Conservation (phyloP, 1,284 basidiomycete species). For the Moesziomyces aphidis region DNA sequence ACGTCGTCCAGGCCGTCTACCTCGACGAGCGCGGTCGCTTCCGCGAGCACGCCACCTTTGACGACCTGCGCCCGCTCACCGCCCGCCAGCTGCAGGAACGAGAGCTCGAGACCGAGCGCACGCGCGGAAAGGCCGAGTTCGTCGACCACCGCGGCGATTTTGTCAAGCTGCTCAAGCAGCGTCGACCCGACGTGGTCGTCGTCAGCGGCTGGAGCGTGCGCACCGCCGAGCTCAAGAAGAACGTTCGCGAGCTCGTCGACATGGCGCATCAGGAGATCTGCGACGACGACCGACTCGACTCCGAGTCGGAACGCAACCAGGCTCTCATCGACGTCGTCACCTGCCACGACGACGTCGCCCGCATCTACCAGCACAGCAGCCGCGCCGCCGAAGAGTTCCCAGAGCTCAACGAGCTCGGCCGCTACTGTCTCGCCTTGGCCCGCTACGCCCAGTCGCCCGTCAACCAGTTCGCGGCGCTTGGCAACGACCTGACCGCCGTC, state of each 20-base stretch:
- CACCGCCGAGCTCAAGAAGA: conserved; percentile 77
- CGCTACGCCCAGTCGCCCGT: conserved; percentile 93
- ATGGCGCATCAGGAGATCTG: conserved; percentile 69
- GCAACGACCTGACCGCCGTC: conserved; percentile 60
- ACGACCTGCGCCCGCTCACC: conserved; percentile 71
- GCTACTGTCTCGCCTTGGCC: conserved; percentile 94
- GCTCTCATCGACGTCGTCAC: conserved; percentile 75
- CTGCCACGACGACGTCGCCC: conserved; percentile 89
- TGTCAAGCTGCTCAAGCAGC: conserved; percentile 80
- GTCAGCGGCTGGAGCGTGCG: conserved; percentile 80
- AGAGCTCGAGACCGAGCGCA: conserved; percentile 42
- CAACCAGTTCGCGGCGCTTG: conserved; percentile 66
- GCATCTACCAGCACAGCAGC: conserved; percentile 90
- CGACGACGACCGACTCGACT: conserved; percentile 45
- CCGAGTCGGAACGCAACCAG: conserved; percentile 40
- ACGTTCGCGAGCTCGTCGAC: conserved; percentile 75
- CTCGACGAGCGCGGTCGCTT: conserved; percentile 88
- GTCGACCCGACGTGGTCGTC: conserved; percentile 88
- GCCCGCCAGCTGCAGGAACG: conserved; percentile 71
- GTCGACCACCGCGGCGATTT: conserved; percentile 73
- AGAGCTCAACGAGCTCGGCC: conserved; percentile 81
- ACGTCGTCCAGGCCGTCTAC: conserved; percentile 86
- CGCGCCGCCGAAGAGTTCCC: conserved; percentile 89
- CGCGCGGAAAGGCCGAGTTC: conserved; percentile 74
- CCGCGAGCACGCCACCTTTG: conserved; percentile 87